phyloP scores from a whole-genome alignment of 1,139 yeast species.

The Saccharomycopsis hybrid region DNA sequence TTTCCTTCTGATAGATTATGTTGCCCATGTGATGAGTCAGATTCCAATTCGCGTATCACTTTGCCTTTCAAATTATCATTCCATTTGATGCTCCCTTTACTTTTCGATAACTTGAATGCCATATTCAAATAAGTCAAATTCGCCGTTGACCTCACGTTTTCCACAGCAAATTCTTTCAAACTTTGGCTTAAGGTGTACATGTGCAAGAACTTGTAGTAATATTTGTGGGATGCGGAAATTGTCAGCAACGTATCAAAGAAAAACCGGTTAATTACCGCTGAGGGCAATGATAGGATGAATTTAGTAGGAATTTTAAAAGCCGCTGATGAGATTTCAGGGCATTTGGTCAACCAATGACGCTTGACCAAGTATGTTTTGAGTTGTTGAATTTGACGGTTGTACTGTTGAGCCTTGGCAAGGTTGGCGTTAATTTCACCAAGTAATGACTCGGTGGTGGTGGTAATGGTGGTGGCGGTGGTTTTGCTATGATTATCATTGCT shows the following conservation, averaged over 20 bases:
- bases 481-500: not conserved
- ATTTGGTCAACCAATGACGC: not conserved
- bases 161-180: not conserved
- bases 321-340: not conserved
- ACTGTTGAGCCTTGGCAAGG: not conserved
- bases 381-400: not conserved
- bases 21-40: too few relatives aligned
- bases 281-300: slow-evolving; percentile 15
- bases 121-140: slow-evolving; percentile 1
- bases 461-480: not conserved
- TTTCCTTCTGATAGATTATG: too few relatives aligned
- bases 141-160: not conserved
- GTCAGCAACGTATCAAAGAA: slow-evolving; percentile 33
- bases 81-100: too few relatives aligned
- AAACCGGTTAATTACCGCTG: slow-evolving; percentile 28
- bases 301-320: slow-evolving; percentile 28
- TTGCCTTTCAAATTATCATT: too few relatives aligned
- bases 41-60: too few relatives aligned
- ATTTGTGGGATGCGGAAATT: slow-evolving; percentile 37
- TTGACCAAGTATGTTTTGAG: not conserved
- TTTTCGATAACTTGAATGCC: not conserved
- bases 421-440: not conserved
- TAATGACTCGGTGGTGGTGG: not conserved
- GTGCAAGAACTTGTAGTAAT: slow-evolving; percentile 36
- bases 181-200: not conserved